phyloP scores from a whole-genome alignment of 768 basidiomycete genomes.

The Russula compacta region DNA sequence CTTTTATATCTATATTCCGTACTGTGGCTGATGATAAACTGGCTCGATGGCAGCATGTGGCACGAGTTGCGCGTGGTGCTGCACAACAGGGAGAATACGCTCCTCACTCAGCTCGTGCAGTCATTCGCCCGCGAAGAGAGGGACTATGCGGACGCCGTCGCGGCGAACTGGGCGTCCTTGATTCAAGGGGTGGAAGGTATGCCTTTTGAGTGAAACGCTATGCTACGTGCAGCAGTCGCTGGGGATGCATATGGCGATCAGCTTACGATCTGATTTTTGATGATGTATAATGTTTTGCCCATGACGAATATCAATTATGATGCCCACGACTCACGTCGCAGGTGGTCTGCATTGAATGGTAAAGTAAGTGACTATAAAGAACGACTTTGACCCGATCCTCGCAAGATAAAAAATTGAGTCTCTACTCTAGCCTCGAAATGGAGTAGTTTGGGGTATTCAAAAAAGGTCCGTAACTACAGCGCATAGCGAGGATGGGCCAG shows the following conservation, averaged over 20 bases:
- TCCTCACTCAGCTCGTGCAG: conserved; percentile 66
- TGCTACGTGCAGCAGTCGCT: not conserved
- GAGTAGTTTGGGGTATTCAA: not conserved
- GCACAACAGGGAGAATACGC: conserved; percentile 81
- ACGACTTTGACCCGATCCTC: not conserved
- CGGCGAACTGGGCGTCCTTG: conserved; percentile 68
- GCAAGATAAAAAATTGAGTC: not conserved
- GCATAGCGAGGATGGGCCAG: not conserved
- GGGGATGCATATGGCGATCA: not conserved
- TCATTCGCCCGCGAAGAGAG: conserved; percentile 67
- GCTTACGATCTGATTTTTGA: conserved; percentile 9
- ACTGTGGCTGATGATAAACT: not conserved
- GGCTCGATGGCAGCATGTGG: conserved; percentile 62
- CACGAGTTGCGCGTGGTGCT: conserved; percentile 89
- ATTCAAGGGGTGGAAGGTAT: conserved; percentile 64
- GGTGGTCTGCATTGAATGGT: not conserved
- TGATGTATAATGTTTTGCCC: not conserved
- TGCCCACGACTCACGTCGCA: not conserved
- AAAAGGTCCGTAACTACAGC: not conserved
- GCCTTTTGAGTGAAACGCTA: conserved; percentile 64
- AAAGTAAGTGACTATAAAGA: not conserved
- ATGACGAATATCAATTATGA: not conserved
- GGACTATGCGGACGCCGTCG: conserved; percentile 52
- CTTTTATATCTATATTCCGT: not conserved
- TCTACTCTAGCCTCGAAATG: not conserved